Percentiles rank a stretch among this genome's conserved stretches.
Evolutionary conservation across 2,329 filamentous ascomycete genomes (phyloP).

Genomic region (Samsoniella hepiali): DNA sequence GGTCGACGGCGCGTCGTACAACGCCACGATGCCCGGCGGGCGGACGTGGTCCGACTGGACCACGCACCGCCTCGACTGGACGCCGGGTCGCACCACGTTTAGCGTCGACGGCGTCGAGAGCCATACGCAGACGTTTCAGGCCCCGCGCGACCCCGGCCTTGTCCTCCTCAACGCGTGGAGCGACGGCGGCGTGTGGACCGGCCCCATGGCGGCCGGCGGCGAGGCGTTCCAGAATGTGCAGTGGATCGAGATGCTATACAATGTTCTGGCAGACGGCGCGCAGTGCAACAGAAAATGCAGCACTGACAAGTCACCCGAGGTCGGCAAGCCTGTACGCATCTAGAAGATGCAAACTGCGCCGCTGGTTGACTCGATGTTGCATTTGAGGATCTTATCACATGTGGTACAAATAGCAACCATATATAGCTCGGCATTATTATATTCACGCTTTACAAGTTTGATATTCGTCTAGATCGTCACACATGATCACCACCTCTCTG

Average conservation of each 20-base stretch:
- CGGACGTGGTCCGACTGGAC: slow-evolving; percentile 52
- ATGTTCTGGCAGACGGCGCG: slow-evolving; percentile 24
- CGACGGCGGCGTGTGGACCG: slow-evolving; percentile 55
- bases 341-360: slow-evolving; percentile 1
- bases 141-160: slow-evolving; percentile 47
- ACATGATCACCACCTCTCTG: slow-evolving; percentile 28
- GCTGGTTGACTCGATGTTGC: background rate
- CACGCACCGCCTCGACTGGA: slow-evolving; percentile 58
- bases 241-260: slow-evolving; percentile 58
- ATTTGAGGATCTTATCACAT: background rate
- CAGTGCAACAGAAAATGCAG: slow-evolving; percentile 37
- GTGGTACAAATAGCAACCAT: background rate
- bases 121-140: slow-evolving; percentile 50
- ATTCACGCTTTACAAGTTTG: background rate
- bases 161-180: slow-evolving; percentile 59
- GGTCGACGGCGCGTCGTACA: slow-evolving; percentile 42
- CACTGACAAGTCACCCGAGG: slow-evolving; percentile 36
- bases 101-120: slow-evolving; percentile 48
- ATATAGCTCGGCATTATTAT: background rate
- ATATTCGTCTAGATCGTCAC: background rate
- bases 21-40: slow-evolving; percentile 40
- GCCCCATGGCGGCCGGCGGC: slow-evolving; percentile 48
- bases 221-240: slow-evolving; percentile 55
- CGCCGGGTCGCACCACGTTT: slow-evolving; percentile 50
- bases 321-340: slow-evolving; percentile 38